Percentiles rank a stretch among this genome's conserved stretches.
Conservation (phyloP, 148 eudicot genomes). For the Chenopodium formosanum region DNA sequence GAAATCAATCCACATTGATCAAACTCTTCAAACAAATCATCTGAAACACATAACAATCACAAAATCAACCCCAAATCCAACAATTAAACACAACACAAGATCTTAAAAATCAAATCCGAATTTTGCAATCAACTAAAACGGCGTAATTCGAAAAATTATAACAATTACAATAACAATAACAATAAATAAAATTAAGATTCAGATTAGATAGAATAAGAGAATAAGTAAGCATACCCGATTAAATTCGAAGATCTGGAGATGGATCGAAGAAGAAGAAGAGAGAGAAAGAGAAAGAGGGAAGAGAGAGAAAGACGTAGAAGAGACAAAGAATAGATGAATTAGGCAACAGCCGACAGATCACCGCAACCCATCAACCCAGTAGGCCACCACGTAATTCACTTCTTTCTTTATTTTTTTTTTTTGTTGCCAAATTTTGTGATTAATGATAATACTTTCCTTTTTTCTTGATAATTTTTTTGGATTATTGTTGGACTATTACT, state of each 20-base stretch:
- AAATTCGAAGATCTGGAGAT: constrained; percentile 1
- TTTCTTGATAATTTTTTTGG: too few relatives aligned
- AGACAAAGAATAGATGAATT: constrained; percentile 12
- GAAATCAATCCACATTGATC: constrained; percentile 29
- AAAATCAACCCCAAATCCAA: constrained; percentile 12
- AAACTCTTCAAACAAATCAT: constrained; percentile 19
- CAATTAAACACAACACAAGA: constrained; percentile 11
- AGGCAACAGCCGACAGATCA: constrained; percentile 27
- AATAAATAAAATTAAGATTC: not conserved
- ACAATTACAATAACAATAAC: not conserved
- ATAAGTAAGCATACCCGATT: constrained; percentile 8
- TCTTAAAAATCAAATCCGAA: constrained; percentile 17
- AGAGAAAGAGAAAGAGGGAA: not conserved
- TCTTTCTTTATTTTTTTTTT: not conserved
- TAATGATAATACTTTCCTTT: too few relatives aligned
- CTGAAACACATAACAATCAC: constrained; percentile 21
- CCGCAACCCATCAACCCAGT: not conserved
- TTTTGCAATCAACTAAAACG: not conserved
- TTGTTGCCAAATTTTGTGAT: not conserved
- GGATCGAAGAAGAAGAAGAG: not conserved
- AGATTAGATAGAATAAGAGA: not conserved
- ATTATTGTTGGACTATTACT: too few relatives aligned
- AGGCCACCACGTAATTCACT: not conserved
- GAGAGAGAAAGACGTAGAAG: constrained; percentile 1
- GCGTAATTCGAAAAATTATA: not conserved